Conservation (phyloP, 2,329 filamentous ascomycete genomes). For the Arthrocladium fulminans region DNA sequence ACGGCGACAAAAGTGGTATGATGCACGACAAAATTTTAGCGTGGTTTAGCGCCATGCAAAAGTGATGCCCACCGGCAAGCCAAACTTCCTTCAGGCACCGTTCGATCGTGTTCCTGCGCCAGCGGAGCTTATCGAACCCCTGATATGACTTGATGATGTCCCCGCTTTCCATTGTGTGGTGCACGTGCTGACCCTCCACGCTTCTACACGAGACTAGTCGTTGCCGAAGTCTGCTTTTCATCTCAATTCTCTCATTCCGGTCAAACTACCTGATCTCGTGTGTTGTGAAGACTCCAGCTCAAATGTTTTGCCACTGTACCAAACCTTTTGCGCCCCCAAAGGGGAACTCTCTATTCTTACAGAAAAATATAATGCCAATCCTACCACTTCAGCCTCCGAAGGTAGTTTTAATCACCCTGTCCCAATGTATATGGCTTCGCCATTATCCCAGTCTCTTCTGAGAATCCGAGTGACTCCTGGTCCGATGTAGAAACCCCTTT, state of each 20-base stretch:
- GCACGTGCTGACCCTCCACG: no score
- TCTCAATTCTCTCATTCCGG: background rate
- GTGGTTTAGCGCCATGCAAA: background rate
- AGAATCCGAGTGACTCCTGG: background rate
- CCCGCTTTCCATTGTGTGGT: no score
- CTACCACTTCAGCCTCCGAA: background rate
- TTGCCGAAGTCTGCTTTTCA: no score
- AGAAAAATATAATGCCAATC: constrained; percentile 4
- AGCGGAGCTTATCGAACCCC: background rate
- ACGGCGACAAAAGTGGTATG: constrained; percentile 3
- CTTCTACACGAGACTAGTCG: no score
- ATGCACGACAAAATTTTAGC: constrained; percentile 1
- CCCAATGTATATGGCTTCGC: background rate
- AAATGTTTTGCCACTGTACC: background rate
- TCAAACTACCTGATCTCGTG: background rate
- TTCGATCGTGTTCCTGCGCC: background rate
- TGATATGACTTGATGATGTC: background rate
- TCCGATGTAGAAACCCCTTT: background rate
- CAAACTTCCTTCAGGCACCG: background rate
- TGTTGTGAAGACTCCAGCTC: background rate
- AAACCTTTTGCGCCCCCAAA: background rate
- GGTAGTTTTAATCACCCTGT: background rate
- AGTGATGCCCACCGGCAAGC: constrained; percentile 4
- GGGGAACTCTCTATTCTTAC: background rate
- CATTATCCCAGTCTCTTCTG: background rate